phyloP scores from a whole-genome alignment of 306 rosid genomes.

The Hippophae gyantsensis region DNA sequence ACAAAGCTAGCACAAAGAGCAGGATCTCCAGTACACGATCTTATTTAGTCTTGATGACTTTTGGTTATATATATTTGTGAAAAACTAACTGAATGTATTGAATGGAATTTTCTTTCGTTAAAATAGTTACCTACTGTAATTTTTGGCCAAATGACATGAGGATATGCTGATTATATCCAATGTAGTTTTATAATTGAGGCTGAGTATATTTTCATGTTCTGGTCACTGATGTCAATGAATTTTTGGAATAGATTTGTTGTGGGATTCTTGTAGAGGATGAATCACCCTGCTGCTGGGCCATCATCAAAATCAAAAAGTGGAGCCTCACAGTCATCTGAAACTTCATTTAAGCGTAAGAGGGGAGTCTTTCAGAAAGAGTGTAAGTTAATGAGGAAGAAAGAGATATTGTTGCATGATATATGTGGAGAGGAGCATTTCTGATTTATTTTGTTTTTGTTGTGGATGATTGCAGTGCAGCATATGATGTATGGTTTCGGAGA shows the following conservation, averaged over 20 bases:
- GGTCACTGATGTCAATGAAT: not conserved
- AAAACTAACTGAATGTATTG: no score
- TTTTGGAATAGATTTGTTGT: not conserved
- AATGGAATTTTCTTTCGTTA: no score
- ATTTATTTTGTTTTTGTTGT: conserved; percentile 3
- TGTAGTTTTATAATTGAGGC: not conserved
- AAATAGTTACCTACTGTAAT: no score
- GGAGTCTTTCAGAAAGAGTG: conserved; percentile 89
- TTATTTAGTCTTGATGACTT: no score
- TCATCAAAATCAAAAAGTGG: conserved; percentile 62
- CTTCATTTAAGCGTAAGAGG: conserved; percentile 71
- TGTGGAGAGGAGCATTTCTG: not conserved
- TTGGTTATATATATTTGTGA: no score
- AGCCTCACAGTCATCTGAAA: conserved; percentile 69
- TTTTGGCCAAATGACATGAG: no score
- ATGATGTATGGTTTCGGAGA: conserved; percentile 99
- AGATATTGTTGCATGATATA: no score
- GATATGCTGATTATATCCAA: no score
- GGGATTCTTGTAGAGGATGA: conserved; percentile 28
- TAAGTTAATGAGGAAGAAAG: conserved; percentile 12
- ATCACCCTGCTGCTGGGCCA: conserved; percentile 40
- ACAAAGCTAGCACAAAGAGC: no score
- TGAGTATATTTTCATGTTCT: not conserved
- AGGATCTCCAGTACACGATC: no score
- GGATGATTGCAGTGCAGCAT: conserved; percentile 58